These are phyloP conservation scores for Aspergillus unguis DNA, from an alignment of 2,329 filamentous ascomycete genomes.

Conservation along the genomic window DNA sequence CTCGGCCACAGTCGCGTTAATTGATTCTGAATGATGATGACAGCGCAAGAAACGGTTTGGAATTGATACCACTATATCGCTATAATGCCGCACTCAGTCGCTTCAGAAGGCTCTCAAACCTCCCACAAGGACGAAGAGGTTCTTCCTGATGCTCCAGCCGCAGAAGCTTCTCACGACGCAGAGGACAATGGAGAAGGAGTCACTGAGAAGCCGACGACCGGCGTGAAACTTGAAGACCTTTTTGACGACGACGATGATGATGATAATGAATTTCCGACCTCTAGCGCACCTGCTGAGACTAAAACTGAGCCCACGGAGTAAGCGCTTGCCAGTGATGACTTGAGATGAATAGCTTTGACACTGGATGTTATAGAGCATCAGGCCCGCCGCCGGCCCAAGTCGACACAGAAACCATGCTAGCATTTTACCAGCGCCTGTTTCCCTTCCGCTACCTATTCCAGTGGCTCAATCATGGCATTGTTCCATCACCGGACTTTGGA, in stretches of 20 bases:
- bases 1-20: constrained; percentile 17
- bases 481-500: constrained; percentile 80
- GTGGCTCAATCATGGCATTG: constrained; percentile 92
- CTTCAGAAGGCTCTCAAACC: constrained; percentile 38
- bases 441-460: constrained; percentile 94
- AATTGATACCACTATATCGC: constrained; percentile 2
- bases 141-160: constrained; percentile 39
- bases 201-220: constrained; percentile 19
- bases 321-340: constrained; percentile 9
- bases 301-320: constrained; percentile 40
- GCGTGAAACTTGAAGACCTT: constrained; percentile 53
- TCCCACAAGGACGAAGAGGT: constrained; percentile 39
- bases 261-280: constrained; percentile 52
- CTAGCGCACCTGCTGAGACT: constrained; percentile 49
- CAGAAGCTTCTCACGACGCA: constrained; percentile 6
- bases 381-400: constrained; percentile 49
- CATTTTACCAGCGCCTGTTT: constrained; percentile 93
- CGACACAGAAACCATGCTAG: constrained; percentile 81
- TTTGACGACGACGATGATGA: constrained; percentile 60
- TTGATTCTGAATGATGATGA: constrained; percentile 3
- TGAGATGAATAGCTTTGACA: constrained; percentile 14
- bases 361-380: constrained; percentile 23
- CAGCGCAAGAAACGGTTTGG: neutral
- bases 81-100: constrained; percentile 39
- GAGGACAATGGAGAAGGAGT: constrained; percentile 12